Conservation (phyloP, 2,329 filamentous ascomycete species). For the Beauveria asiatica region DNA sequence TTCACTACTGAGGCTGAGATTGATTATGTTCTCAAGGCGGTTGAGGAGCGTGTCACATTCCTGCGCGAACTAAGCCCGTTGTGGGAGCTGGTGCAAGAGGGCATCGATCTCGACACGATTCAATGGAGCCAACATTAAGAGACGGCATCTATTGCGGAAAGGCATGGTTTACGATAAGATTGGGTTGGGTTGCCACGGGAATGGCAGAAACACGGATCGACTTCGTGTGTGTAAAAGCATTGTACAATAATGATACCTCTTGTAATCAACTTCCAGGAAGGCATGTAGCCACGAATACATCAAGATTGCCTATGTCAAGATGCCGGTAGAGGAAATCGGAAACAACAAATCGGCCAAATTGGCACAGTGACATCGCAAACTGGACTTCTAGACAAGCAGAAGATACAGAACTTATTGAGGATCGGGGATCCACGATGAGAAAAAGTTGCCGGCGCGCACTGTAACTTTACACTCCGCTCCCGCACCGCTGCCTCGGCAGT, state of each 20-base stretch:
- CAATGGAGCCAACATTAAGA: constrained; percentile 93
- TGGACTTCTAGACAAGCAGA: neutral
- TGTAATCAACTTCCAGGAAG: constrained; percentile 8
- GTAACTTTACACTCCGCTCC: neutral
- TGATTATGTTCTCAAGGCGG: constrained; percentile 93
- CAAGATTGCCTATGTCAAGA: neutral
- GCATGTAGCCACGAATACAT: constrained; percentile 2
- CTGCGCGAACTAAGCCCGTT: constrained; percentile 88
- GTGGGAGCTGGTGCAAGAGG: constrained; percentile 97
- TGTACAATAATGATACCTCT: constrained; percentile 20
- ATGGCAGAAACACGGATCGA: constrained; percentile 20
- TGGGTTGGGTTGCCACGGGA: neutral
- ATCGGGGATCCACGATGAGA: too few species aligned
- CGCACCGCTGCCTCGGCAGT: neutral
- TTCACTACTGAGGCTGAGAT: constrained; percentile 95
- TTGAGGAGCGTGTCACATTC: constrained; percentile 83
- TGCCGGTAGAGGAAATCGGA: neutral
- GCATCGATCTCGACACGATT: constrained; percentile 89
- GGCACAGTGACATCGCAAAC: neutral
- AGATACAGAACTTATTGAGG: too few species aligned
- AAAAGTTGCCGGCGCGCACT: too few species aligned
- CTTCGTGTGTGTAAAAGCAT: constrained; percentile 18
- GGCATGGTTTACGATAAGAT: constrained; percentile 8
- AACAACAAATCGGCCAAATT: neutral
- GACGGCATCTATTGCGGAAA: neutral